These are phyloP conservation scores for Diaporthe velutina DNA, from an alignment of 2,329 filamentous ascomycete species.

Conservation along the genomic window DNA sequence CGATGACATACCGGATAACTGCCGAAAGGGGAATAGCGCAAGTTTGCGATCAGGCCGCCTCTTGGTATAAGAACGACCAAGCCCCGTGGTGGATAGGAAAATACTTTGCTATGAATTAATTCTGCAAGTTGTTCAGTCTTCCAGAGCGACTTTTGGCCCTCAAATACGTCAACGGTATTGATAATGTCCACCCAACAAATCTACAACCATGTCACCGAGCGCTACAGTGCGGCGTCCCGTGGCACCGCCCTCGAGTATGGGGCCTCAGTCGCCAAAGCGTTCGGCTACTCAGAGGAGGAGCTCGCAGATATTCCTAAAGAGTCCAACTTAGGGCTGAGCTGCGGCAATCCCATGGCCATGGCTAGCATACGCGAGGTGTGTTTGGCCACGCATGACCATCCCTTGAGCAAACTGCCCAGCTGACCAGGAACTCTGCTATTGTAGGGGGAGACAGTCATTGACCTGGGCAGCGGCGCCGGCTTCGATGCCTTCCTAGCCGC, in stretches of 20 bases:
- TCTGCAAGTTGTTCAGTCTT: accelerated
- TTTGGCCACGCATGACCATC: background rate
- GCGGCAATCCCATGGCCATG: conserved; percentile 65
- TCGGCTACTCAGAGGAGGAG: conserved; percentile 65
- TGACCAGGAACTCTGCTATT: background rate
- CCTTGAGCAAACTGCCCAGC: background rate
- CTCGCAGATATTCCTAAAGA: conserved; percentile 59
- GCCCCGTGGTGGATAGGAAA: background rate
- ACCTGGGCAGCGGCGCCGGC: conserved; percentile 69
- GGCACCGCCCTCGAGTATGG: conserved; percentile 50
- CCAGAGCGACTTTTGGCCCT: background rate
- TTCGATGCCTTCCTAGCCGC: conserved; percentile 70
- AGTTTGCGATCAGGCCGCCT: background rate
- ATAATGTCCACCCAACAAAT: conserved; percentile 49
- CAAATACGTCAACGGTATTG: background rate
- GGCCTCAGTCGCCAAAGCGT: conserved; percentile 60
- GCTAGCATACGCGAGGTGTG: conserved; percentile 60
- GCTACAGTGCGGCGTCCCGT: conserved; percentile 51
- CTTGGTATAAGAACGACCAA: background rate
- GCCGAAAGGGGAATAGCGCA: conserved; percentile 13
- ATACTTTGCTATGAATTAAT: background rate
- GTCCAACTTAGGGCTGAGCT: conserved; percentile 66
- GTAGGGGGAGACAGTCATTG: conserved; percentile 69
- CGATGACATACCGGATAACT: conserved; percentile 31
- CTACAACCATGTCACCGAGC: conserved; percentile 51